Base-by-base conservation (phyloP, 1,284 basidiomycete species). In the Ustilago trichophora region DNA sequence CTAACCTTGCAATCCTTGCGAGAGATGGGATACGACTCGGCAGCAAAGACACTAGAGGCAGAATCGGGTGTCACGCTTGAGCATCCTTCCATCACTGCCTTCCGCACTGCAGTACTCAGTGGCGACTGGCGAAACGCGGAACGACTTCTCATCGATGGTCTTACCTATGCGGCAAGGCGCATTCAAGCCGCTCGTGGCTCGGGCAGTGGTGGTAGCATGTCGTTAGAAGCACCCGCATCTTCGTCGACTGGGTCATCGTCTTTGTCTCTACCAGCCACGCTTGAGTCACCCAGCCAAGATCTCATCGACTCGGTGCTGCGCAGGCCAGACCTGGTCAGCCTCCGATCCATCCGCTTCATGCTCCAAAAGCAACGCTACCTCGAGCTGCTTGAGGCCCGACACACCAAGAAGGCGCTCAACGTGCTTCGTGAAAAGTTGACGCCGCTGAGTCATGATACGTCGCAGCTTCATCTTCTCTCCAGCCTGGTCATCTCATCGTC, bases 321-420 rank as follows among this genome's bases (percentile, higher is more conserved):
- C 18, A 53, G 59, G 31, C 73, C 73, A 1, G 60, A 62, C 15
- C 38, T 55, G 2, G 55, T 54, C 36, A 63, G 69, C 22, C 49
- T 75, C 4, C 65, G 69, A 24, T 87, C 90, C 73, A 89, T 91
- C 18, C 88, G 86, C 65, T 96, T 95, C 82, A 84, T 94, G 66
- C 90, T 98, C 55, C 89, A 89, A 57, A 90, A 91, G 83, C 95
- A 98, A 85, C 94, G 96, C 83, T 98, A 97, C 82, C 86, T 98
- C 36, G 95, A 98, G 80, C 85, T 92, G n/a, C 85, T 98, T 42
- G 95, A 98, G 77, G 85, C 87, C 2, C 87, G 87, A 62, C 89
- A 90, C 82, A 90, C 88, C 11, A 91, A 91, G 48, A 87, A 87
- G 70, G 95, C 96, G 10, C 83, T 98, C 33, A 86, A 89, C 33